A percentile compares a stretch with the other conserved stretches of the same genome.
phyloP scores from a whole-genome alignment of 2,329 filamentous ascomycete genomes.

The Cadophora gregata region DNA sequence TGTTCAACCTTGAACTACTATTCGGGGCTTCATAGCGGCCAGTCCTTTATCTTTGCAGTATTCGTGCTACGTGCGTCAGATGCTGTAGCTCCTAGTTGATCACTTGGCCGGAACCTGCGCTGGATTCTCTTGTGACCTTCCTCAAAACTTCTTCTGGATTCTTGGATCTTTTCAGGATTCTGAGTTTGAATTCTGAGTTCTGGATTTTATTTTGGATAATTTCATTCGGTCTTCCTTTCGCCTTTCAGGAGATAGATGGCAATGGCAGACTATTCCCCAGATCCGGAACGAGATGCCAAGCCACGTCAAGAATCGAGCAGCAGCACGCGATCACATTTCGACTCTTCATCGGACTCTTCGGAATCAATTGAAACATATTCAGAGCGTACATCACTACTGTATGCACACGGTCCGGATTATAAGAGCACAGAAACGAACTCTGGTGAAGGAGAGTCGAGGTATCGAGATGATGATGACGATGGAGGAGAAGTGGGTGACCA shows the following conservation, averaged over 20 bases:
- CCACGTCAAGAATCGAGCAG: background rate
- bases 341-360: constrained; percentile 15
- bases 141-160: background rate
- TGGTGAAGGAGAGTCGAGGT: constrained; percentile 10
- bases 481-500: background rate
- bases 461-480: constrained; percentile 3
- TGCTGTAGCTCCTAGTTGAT: background rate
- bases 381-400: constrained; percentile 13
- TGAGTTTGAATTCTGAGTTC: background rate
- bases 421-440: constrained; percentile 16
- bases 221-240: too few species aligned
- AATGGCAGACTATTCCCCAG: background rate
- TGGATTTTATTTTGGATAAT: background rate
- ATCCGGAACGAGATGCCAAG: background rate
- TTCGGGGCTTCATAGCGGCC: background rate
- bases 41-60: background rate
- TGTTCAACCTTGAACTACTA: background rate
- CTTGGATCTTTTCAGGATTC: background rate
- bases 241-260: too few species aligned
- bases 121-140: background rate
- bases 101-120: background rate
- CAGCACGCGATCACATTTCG: constrained; percentile 2
- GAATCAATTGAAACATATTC: background rate
- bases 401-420: constrained; percentile 16
- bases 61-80: background rate